Percentiles rank a stretch among this genome's conserved stretches.
phyloP scores from a whole-genome alignment of 257 asterid genomes.

The Capsicum pubescens region DNA sequence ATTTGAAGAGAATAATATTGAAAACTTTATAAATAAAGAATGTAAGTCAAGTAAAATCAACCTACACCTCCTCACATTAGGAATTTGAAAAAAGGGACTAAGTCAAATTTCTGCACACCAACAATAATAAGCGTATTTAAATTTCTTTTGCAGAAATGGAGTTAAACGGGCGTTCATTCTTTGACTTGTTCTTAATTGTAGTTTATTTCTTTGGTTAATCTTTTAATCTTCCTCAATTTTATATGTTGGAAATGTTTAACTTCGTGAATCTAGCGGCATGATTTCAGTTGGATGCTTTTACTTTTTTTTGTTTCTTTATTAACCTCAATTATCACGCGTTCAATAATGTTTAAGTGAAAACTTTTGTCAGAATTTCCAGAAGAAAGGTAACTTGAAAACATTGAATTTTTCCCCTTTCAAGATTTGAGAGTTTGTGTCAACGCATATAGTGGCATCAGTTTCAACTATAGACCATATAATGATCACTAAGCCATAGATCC shows the following conservation, averaged over 20 bases:
- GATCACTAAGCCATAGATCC: too few species aligned
- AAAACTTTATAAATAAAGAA: not conserved
- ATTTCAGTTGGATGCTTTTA: not conserved
- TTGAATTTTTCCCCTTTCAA: not conserved
- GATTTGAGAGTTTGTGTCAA: not conserved
- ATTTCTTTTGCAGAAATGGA: not conserved
- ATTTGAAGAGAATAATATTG: not conserved
- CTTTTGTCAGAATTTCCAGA: not conserved
- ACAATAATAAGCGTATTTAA: not conserved
- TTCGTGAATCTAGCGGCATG: not conserved
- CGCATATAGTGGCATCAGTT: not conserved
- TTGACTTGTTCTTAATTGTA: constrained; percentile 8
- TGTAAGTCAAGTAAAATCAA: not conserved
- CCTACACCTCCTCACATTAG: not conserved
- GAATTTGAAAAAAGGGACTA: not conserved
- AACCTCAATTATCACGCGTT: not conserved
- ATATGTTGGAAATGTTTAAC: not conserved
- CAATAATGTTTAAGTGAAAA: not conserved
- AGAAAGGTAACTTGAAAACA: not conserved
- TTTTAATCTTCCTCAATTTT: not conserved
- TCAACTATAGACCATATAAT: too few species aligned
- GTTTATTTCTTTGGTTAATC: not conserved
- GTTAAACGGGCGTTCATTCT: not conserved
- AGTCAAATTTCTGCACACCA: not conserved
- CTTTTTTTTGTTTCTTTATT: not conserved